Conservation (phyloP, 768 basidiomycete genomes). For the Tulasnella sp. region DNA sequence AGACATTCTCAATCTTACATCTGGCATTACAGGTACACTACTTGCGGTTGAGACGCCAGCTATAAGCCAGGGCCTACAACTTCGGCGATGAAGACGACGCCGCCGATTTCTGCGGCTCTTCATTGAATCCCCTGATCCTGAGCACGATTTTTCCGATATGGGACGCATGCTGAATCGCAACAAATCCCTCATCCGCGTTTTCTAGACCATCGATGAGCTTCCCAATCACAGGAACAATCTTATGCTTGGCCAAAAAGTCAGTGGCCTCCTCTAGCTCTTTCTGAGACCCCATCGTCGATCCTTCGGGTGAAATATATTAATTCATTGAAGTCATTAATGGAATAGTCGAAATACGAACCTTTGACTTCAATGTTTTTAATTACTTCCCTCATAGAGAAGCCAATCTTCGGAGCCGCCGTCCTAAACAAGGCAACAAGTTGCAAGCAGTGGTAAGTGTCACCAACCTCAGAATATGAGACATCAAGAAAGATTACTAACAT, state of each 20-base stretch:
- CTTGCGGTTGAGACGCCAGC: no score
- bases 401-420: slow-evolving; percentile 46
- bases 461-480: background rate
- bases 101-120: no score
- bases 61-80: no score
- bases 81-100: no score
- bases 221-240: slow-evolving; percentile 57
- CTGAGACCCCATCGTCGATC: slow-evolving; percentile 74
- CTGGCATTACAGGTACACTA: no score
- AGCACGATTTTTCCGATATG: slow-evolving; percentile 74
- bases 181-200: slow-evolving; percentile 55
- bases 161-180: slow-evolving; percentile 44
- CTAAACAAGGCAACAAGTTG: no score
- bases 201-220: slow-evolving; percentile 55
- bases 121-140: background rate
- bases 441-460: background rate
- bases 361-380: slow-evolving; percentile 59
- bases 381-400: slow-evolving; percentile 67
- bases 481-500: slow-evolving; percentile 33
- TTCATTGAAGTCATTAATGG: background rate
- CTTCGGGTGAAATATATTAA: slow-evolving; percentile 26
- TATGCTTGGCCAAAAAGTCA: slow-evolving; percentile 49
- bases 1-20: no score
- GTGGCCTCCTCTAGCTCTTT: slow-evolving; percentile 63
- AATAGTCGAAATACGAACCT: slow-evolving; percentile 30